These are phyloP conservation scores for Hanseniaspora guilliermondii DNA, from an alignment of 805 yeast species.

Conservation along the genomic window DNA sequence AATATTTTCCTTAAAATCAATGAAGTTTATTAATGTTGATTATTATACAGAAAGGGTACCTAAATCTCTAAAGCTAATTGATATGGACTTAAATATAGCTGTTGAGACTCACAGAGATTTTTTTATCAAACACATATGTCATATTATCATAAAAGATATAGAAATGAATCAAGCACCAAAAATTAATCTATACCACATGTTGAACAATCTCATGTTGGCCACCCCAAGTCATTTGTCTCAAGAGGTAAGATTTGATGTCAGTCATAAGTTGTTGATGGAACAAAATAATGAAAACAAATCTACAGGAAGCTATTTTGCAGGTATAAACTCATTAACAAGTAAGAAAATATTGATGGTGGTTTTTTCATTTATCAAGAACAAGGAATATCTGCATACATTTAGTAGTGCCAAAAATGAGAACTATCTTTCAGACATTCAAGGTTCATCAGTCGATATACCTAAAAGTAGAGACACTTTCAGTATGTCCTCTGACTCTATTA, in stretches of 20 bases:
- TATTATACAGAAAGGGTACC: constrained; percentile 43
- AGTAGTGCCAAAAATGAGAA: not conserved
- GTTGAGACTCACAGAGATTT: constrained; percentile 51
- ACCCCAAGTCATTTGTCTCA: constrained; percentile 16
- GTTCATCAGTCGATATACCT: constrained; percentile 13
- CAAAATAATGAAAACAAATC: constrained; percentile 23
- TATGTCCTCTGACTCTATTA: constrained; percentile 18
- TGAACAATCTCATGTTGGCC: constrained; percentile 49
- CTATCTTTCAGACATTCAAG: not conserved
- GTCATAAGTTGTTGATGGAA: constrained; percentile 17
- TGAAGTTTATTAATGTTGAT: constrained; percentile 34
- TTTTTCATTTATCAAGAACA: constrained; percentile 2
- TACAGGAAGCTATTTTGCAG: constrained; percentile 26
- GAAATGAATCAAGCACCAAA: constrained; percentile 25
- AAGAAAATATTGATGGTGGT: constrained; percentile 33
- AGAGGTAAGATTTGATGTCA: constrained; percentile 17
- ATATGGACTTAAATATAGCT: constrained; percentile 27
- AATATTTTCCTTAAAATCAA: constrained; percentile 29
- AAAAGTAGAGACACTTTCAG: constrained; percentile 19
- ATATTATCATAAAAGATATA: constrained; percentile 30
- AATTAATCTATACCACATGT: constrained; percentile 43
- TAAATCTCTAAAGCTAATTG: constrained; percentile 32
- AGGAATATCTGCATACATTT: constrained; percentile 1
- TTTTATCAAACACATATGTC: constrained; percentile 40
- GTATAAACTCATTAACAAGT: constrained; percentile 45